A percentile compares a stretch with the other conserved stretches of the same genome.
Conservation (phyloP, 495 filamentous ascomycete genomes). For the Xylaria cubensis region DNA sequence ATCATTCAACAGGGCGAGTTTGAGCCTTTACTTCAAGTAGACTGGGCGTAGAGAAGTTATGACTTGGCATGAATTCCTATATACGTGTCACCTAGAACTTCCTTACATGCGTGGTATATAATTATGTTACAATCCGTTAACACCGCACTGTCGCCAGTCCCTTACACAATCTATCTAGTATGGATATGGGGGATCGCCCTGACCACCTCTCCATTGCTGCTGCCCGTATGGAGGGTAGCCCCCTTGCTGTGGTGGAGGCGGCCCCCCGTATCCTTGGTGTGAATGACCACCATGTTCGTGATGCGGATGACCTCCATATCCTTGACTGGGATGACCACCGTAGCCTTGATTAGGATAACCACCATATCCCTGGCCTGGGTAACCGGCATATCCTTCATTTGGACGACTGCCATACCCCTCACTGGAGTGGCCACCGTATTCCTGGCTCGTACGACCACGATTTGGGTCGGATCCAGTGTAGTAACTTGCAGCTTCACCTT, state of each 20-base stretch:
- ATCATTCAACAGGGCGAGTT: neutral
- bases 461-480: conserved; percentile 24
- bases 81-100: neutral
- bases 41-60: too few species aligned
- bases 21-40: too few species aligned
- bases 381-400: conserved; percentile 12
- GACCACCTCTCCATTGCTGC: conserved; percentile 36
- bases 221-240: conserved; percentile 38
- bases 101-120: conserved; percentile 3
- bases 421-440: conserved; percentile 24
- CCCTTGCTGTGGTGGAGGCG: conserved; percentile 30
- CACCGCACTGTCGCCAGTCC: neutral
- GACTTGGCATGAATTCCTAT: too few species aligned
- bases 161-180: conserved; percentile 9
- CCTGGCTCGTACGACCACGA: neutral
- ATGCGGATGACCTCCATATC: conserved; percentile 4
- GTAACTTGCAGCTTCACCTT: conserved; percentile 39
- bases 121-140: neutral
- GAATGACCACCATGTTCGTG: conserved; percentile 24
- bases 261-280: conserved; percentile 32
- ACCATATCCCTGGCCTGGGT: conserved; percentile 2
- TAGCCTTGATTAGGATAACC: neutral
- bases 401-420: conserved; percentile 31
- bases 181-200: conserved; percentile 27
- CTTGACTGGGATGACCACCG: neutral